Percentiles rank a stretch among this genome's conserved stretches.
These are phyloP conservation scores for Adenanthera pavonina DNA, from an alignment of 306 rosid species.

Conservation along the genomic window DNA sequence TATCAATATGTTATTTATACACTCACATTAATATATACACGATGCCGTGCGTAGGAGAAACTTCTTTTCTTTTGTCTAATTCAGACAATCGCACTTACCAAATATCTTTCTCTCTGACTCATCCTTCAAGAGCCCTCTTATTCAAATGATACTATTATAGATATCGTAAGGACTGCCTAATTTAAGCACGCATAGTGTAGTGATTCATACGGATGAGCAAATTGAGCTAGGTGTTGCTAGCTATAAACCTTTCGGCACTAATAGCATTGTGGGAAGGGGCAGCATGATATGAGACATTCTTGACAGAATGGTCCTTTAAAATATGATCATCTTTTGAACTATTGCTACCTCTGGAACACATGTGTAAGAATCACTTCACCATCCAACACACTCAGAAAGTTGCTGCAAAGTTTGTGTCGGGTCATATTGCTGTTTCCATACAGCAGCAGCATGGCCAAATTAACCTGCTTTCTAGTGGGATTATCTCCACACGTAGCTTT, in stretches of 20 bases:
- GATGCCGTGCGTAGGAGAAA: not conserved
- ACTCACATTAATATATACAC: not conserved
- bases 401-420: constrained; percentile 32
- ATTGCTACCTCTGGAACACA: not conserved
- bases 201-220: not conserved
- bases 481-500: not conserved
- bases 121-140: not conserved
- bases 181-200: not conserved
- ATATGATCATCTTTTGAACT: constrained; percentile 47
- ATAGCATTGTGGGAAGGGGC: constrained; percentile 4
- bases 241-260: not conserved
- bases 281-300: constrained; percentile 7
- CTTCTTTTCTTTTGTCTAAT: not conserved
- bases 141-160: not conserved
- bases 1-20: not conserved
- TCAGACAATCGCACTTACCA: not conserved
- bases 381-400: constrained; percentile 4
- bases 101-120: not conserved
- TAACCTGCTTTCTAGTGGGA: constrained; percentile 19
- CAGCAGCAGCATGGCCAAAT: constrained; percentile 17
- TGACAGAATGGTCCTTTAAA: constrained; percentile 28
- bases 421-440: constrained; percentile 24
- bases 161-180: not conserved
- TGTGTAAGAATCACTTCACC: constrained; percentile 29
- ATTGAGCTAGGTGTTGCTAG: not conserved